Conservation (phyloP, 345 rosid genomes). For the Litchi chinensis region DNA sequence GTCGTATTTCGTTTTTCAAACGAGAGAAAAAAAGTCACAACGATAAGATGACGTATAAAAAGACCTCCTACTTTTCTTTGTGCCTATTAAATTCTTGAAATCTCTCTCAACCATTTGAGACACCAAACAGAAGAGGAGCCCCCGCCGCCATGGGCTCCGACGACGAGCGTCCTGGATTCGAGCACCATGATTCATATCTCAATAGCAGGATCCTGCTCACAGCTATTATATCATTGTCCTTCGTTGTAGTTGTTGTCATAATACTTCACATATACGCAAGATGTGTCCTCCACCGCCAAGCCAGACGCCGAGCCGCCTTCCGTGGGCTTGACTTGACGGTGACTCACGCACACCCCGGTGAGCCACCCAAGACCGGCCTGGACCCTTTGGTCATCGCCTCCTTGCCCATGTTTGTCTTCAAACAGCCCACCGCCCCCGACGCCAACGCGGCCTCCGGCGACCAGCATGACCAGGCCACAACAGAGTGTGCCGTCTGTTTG, state of each 20-base stretch:
- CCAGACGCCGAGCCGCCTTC: conserved; percentile 29
- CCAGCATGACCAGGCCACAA: neutral
- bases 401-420: conserved; percentile 51
- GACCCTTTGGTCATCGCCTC: conserved; percentile 49
- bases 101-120: neutral
- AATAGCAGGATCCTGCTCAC: conserved; percentile 50
- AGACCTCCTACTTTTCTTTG: neutral
- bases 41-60: neutral
- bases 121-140: conserved; percentile 3
- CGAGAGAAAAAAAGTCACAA: neutral
- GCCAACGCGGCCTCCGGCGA: conserved; percentile 1
- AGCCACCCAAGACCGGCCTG: conserved; percentile 57
- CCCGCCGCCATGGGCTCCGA: conserved; percentile 12
- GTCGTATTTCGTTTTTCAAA: neutral
- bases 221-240: conserved; percentile 45
- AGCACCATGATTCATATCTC: conserved; percentile 9
- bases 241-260: conserved; percentile 40
- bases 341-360: conserved; percentile 8
- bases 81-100: neutral
- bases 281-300: conserved; percentile 42
- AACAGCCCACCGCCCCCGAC: conserved; percentile 15
- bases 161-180: conserved; percentile 8
- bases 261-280: conserved; percentile 46
- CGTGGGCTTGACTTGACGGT: conserved; percentile 9
- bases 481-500: conserved; percentile 74